Evolutionary conservation across 2,329 filamentous ascomycete genomes (phyloP), one percentile per base, ranked within the genome.

Genomic region (Botrytis pseudocinerea): DNA sequence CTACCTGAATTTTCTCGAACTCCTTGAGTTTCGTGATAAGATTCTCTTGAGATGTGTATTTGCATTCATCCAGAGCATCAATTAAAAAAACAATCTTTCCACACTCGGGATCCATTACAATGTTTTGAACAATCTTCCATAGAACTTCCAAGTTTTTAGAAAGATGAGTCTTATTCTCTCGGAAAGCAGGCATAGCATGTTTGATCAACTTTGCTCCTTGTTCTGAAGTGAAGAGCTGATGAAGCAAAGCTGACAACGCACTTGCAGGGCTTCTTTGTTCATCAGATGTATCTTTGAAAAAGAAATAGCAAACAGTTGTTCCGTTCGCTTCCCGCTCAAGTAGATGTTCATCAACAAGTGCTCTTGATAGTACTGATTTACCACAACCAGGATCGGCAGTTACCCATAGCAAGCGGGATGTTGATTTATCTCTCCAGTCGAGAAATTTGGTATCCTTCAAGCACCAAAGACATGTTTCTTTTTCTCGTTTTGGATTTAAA

Each of bases 31-130:
- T 59, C 51, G 8, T 62, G 25, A 73, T 69, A 57, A 73, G 57
- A 51, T 69, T 2, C 22, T 62, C 48, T 44, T 65, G 42, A 46
- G 32, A 57, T 38, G 12, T 14, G 2, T 46, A 44, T 63, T 63
- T 38, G 40, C 71, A 73, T 73, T 73, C 71, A 48, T 73, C 71
- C 12, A 73, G 54, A 42, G 71, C 71, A 69, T 73, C 71, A 28
- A 73, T 42, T n/a, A 73, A 40, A 40, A 66, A 73, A 28, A 63
- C 28, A 48, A 73, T 61, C 38, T 69, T 63, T 9, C 54, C 35
- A 62, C 63, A 63, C 38, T 73, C 71, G 4, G 57, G 38, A 69
- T 73, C 46, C 48, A 61, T 28, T 51, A 40, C 71, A 63, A 59
- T 42, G 18, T 62, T 32, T 69, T 32, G 32, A 25, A 73, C 28